Evolutionary conservation across 2,329 filamentous ascomycete genomes (phyloP).

Genomic region (Gnomoniopsis sp.): DNA sequence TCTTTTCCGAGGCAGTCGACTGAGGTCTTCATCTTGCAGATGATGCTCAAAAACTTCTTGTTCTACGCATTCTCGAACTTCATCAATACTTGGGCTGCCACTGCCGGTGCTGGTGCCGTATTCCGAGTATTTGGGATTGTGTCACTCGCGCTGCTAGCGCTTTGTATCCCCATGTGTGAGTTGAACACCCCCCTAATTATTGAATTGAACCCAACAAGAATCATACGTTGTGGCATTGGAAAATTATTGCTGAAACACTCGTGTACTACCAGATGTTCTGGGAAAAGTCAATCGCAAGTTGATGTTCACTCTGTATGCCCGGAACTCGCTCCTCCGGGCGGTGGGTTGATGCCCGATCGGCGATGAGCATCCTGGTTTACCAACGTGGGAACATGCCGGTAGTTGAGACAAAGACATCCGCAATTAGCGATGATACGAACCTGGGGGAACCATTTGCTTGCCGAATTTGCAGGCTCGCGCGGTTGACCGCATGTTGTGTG

Average conservation of each 20-base stretch:
- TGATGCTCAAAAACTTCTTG: conserved; percentile 33
- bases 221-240: background rate
- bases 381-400: too few species aligned
- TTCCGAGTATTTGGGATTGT: conserved; percentile 28
- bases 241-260: background rate
- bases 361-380: background rate
- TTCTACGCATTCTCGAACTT: conserved; percentile 32
- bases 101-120: conserved; percentile 24
- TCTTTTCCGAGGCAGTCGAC: conserved; percentile 27
- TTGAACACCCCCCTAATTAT: conserved; percentile 1
- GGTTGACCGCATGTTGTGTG: background rate
- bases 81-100: conserved; percentile 27
- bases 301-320: conserved; percentile 7
- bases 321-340: background rate
- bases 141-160: conserved; percentile 26
- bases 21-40: conserved; percentile 31
- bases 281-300: conserved; percentile 12
- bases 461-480: background rate
- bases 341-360: background rate
- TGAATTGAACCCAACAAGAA: background rate
- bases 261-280: background rate
- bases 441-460: background rate
- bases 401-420: too few species aligned
- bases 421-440: too few species aligned
- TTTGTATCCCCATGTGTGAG: conserved; percentile 33